Base-by-base conservation (phyloP, 306 rosid genomes). In the Canavalia ensiformis region DNA sequence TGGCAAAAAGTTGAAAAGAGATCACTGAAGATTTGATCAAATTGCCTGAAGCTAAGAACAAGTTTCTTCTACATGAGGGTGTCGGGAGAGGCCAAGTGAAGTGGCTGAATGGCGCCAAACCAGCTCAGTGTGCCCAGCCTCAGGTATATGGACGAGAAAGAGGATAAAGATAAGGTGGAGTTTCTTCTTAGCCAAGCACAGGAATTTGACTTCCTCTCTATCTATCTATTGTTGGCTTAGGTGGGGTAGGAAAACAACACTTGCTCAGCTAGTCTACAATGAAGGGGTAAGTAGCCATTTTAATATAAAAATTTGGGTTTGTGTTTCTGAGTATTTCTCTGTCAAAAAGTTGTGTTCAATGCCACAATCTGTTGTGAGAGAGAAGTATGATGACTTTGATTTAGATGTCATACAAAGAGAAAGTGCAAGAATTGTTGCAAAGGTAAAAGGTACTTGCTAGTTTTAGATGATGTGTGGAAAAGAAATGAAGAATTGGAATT, bases 391-490 rank as follows among this genome's bases (percentile, higher is more conserved):
- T 29, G 13, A 0, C 30, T 10, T 7, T 0, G 2, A 42, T 29
- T 74, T 74, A 58, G 42, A 5, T 57, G 56, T 29, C 30, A 28
- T 29, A 4, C 11, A 57, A 29, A 12, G n/a, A 42, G n/a, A 57
- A 57, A 29, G 68, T 52, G 8, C 78, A 13, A 34, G 62, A 13
- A 34, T 8, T 12, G 6, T 33, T 51, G 49, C 63, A 35, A 35
- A 51, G 29, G 76, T 8, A 71, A 34, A 50, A 51, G 63, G 39
- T 71, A 31, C 12, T 33, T 71, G 31, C 30, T 71, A 4, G 62
- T 71, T 51, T 34, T 71, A 18, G 76, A 71, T 71, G 76, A 71
- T 50, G 47, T 50, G 0, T 71, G 76, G 62, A 33, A 33, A 4
- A 7, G 0, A 71, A 51, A 30, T 34, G 12, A 31, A 2, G 12